Percentiles rank a stretch among this genome's conserved stretches.
Evolutionary conservation across 305 asterid species (phyloP).

Genomic region (Fraxinus sp.): DNA sequence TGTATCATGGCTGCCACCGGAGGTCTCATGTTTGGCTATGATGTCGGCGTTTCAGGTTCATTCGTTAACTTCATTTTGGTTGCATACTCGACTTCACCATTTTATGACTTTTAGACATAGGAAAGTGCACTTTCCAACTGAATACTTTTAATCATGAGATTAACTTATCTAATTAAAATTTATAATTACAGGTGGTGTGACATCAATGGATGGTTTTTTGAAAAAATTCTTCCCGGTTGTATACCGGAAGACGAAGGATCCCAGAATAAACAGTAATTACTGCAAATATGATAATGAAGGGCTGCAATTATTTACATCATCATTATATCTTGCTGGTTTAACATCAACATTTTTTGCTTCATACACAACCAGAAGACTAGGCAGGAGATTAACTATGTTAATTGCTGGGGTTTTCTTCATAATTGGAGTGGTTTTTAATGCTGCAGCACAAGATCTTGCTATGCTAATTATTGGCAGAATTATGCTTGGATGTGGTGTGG

Average conservation of each 20-base stretch:
- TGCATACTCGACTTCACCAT: not conserved
- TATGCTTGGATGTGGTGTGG: constrained; percentile 84
- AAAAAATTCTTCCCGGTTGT: constrained; percentile 81
- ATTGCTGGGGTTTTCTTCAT: constrained; percentile 78
- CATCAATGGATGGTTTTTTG: constrained; percentile 67
- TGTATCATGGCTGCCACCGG: constrained; percentile 95
- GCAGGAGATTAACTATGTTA: constrained; percentile 69
- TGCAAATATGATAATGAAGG: constrained; percentile 94
- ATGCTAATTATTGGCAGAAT: constrained; percentile 91
- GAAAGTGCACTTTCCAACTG: no score
- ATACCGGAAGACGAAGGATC: constrained; percentile 31
- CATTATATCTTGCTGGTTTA: constrained; percentile 77
- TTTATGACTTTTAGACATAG: not conserved
- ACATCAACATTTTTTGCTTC: constrained; percentile 89
- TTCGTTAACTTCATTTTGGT: not conserved
- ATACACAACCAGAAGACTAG: constrained; percentile 77
- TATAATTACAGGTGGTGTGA: constrained; percentile 70
- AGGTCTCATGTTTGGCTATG: constrained; percentile 95
- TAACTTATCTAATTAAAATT: not conserved
- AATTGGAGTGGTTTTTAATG: constrained; percentile 58
- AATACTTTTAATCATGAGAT: no score
- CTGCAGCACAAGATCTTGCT: constrained; percentile 81
- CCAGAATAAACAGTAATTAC: constrained; percentile 54
- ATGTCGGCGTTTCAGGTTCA: constrained; percentile 79
- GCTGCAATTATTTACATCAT: constrained; percentile 78